Base-by-base conservation (phyloP, 192 early-diverging fungal species). In the Radiomyces spectabilis region DNA sequence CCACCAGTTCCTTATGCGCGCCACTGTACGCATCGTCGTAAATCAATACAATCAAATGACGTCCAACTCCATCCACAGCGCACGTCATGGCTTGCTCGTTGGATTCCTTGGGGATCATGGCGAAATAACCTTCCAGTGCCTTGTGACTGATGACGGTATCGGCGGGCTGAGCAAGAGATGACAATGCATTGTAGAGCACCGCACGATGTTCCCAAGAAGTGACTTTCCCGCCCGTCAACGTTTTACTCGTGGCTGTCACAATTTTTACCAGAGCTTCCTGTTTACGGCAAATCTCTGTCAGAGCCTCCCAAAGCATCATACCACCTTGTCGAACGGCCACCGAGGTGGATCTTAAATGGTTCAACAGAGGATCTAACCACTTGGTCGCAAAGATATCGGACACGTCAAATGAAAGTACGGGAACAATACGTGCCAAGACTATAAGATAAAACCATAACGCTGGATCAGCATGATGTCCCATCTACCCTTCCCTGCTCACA, bases 101-200 rank as follows among this genome's bases (percentile, higher is more conserved):
- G 10, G 81, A 76, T 63, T 95, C 93, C 66, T 92, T 93, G 21
- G 65, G 57, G 8, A 78, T 56, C 68, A 93, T 83, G n/a, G 79
- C 71, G 4, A 82, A 68, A 59, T 84, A 65, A 5, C 71, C 77
- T n/a, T 82, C 64, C 16, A 88, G 41, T n/a, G 84, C 72, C 34
- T 73, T 80, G 32, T 59, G 46, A 19, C 72, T 69, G 5, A 73
- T 59, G 5, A 66, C 51, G 12, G 81, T 61, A 4, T 72, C 55
- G 15, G 55, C 50, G 1, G 61, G 53, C 55, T 61, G 66, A 53
- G 57, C 68, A 44, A 44, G 55, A 39, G 40, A 48, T 42, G 40
- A 57, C 16, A 92, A 38, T 33, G 81, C 62, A 25, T 60, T 59
- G 65, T 87, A 93, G 25, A 83, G 68, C 5, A 73, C 60, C 9